Conservation (phyloP, 441 rosid species). For the Populus hybrid region DNA sequence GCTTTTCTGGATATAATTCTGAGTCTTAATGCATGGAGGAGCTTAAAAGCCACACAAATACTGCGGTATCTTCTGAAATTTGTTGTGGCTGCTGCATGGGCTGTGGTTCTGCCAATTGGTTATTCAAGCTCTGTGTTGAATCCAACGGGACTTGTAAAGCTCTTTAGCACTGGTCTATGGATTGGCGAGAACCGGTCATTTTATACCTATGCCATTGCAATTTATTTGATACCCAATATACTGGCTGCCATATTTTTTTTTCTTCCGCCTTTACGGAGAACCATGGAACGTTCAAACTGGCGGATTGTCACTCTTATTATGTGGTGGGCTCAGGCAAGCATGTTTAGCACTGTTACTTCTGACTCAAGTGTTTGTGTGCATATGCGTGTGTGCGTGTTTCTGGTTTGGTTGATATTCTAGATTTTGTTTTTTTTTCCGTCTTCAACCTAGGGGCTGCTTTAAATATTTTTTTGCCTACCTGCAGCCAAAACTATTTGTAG, state of each 20-base stretch:
- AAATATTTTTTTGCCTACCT: neutral
- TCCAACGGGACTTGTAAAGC: slow-evolving; percentile 71
- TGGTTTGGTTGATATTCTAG: neutral
- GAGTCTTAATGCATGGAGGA: slow-evolving; percentile 87
- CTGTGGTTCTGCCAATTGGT: slow-evolving; percentile 75
- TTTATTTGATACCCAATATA: slow-evolving; percentile 80
- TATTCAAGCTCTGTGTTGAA: slow-evolving; percentile 75
- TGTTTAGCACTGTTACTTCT: slow-evolving; percentile 7
- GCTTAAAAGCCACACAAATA: slow-evolving; percentile 79
- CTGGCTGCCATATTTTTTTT: slow-evolving; percentile 74
- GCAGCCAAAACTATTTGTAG: slow-evolving; percentile 92
- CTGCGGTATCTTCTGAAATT: slow-evolving; percentile 80
- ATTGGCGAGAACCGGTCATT: slow-evolving; percentile 68
- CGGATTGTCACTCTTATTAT: slow-evolving; percentile 66
- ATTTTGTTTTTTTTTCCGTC: neutral
- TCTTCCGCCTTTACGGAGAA: slow-evolving; percentile 75
- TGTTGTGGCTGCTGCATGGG: slow-evolving; percentile 83
- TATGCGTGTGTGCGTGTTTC: neutral
- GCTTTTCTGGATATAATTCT: slow-evolving; percentile 86
- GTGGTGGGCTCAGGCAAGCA: slow-evolving; percentile 99
- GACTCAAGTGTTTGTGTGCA: neutral
- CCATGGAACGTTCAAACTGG: slow-evolving; percentile 89
- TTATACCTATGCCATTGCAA: slow-evolving; percentile 75
- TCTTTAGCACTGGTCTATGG: slow-evolving; percentile 63
- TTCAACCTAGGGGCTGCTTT: slow-evolving; percentile 5